phyloP scores from a whole-genome alignment of 768 basidiomycete species.

The Termitomyces sp. region DNA sequence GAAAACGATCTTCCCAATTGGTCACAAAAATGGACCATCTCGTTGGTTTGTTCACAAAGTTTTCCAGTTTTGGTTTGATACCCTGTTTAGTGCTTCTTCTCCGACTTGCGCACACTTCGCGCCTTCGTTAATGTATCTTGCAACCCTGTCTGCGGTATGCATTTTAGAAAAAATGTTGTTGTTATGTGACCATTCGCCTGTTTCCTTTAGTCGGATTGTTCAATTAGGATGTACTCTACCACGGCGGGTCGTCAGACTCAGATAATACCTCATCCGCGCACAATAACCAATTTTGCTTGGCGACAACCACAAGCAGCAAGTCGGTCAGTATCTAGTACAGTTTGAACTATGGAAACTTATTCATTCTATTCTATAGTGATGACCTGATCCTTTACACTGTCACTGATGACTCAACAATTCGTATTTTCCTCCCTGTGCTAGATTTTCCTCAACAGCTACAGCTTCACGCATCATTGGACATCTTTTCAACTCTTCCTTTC shows the following conservation, averaged over 20 bases:
- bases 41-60: conserved; percentile 34
- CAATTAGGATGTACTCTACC: conserved; percentile 65
- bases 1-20: conserved; percentile 83
- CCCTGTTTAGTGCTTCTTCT: conserved; percentile 35
- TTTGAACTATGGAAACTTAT: neutral
- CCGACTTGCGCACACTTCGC: conserved; percentile 57
- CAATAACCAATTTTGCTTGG: conserved; percentile 68
- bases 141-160: conserved; percentile 55
- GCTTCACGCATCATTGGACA: conserved; percentile 74
- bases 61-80: neutral
- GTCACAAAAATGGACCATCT: conserved; percentile 70
- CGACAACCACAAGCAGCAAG: conserved; percentile 63
- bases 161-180: neutral
- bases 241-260: conserved; percentile 69
- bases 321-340: conserved; percentile 29
- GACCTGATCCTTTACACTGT: conserved; percentile 80
- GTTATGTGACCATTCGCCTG: neutral
- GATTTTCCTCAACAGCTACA: conserved; percentile 84
- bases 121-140: conserved; percentile 75
- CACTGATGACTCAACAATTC: conserved; percentile 75
- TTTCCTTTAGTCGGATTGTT: conserved; percentile 43
- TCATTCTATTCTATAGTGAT: conserved; percentile 38
- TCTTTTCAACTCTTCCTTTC: conserved; percentile 53
- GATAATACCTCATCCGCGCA: conserved; percentile 66
- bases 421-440: conserved; percentile 84